Percentiles rank a stretch among this genome's conserved stretches.
These are phyloP conservation scores for Suillus discolor DNA, from an alignment of 768 basidiomycete genomes.

Conservation along the genomic window DNA sequence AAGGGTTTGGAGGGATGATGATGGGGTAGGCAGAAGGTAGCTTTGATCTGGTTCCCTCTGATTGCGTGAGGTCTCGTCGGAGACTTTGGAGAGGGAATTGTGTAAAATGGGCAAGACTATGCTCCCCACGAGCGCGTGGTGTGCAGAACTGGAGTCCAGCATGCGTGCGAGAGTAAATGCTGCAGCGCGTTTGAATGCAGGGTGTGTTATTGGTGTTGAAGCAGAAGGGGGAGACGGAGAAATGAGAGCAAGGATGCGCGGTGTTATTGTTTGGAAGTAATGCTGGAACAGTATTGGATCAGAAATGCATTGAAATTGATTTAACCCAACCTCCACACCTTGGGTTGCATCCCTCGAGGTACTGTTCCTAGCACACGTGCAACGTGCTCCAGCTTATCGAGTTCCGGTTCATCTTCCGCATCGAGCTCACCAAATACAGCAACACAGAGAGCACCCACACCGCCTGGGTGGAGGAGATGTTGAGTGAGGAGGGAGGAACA, in stretches of 20 bases:
- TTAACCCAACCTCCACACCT: slow-evolving; percentile 40
- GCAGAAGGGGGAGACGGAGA: slow-evolving; percentile 16
- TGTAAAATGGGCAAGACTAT: slow-evolving; percentile 56
- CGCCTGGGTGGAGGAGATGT: slow-evolving; percentile 71
- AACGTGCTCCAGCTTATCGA: slow-evolving; percentile 77
- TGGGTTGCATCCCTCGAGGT: slow-evolving; percentile 54
- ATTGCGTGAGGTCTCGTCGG: neutral
- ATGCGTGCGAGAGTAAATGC: slow-evolving; percentile 73
- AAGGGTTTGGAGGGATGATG: slow-evolving; percentile 50
- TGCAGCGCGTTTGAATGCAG: slow-evolving; percentile 57
- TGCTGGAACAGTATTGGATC: slow-evolving; percentile 41
- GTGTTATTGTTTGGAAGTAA: slow-evolving; percentile 59
- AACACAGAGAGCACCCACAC: slow-evolving; percentile 67
- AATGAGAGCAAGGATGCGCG: slow-evolving; percentile 56
- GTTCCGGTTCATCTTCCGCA: slow-evolving; percentile 47
- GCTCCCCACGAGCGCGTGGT: slow-evolving; percentile 21
- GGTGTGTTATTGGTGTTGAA: slow-evolving; percentile 23
- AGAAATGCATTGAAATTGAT: neutral
- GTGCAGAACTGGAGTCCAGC: slow-evolving; percentile 41
- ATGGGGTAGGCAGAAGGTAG: slow-evolving; percentile 23
- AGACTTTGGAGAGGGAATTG: slow-evolving; percentile 42
- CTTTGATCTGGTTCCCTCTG: neutral
- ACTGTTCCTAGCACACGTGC: slow-evolving; percentile 63
- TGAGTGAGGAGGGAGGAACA: slow-evolving; percentile 67
- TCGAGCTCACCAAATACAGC: slow-evolving; percentile 72